Conservation (phyloP, 805 yeast species). For the Yarrowia sp. region DNA sequence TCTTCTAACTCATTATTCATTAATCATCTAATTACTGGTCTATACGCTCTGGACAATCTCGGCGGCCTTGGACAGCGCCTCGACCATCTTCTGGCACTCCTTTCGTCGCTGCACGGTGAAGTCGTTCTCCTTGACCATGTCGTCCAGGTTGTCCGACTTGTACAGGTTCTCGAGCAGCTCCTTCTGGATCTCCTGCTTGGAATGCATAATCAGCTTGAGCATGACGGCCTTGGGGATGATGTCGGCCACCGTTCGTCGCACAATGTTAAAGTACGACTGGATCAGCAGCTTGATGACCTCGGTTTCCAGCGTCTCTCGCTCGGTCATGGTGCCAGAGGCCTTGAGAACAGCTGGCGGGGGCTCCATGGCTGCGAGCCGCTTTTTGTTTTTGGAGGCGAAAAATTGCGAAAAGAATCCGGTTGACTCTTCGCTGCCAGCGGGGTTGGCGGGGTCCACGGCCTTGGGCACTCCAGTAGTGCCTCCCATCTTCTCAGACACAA, state of each 20-base stretch:
- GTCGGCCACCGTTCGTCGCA: constrained; percentile 91
- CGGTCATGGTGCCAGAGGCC: constrained; percentile 91
- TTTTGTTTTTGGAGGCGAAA: constrained; percentile 89
- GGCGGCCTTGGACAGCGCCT: constrained; percentile 84
- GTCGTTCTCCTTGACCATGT: constrained; percentile 89
- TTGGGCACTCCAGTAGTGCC: constrained; percentile 54
- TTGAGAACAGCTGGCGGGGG: constrained; percentile 95
- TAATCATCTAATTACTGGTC: constrained; percentile 24
- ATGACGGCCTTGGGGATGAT: constrained; percentile 94
- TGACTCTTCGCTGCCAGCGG: constrained; percentile 55
- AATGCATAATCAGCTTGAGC: constrained; percentile 84
- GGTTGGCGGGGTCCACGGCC: constrained; percentile 43
- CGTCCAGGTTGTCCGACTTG: constrained; percentile 69
- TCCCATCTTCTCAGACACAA: constrained; percentile 88
- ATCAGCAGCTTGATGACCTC: constrained; percentile 94
- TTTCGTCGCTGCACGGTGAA: constrained; percentile 90
- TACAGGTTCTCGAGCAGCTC: constrained; percentile 87
- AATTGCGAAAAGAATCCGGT: constrained; percentile 95
- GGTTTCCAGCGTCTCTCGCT: constrained; percentile 94
- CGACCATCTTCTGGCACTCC: constrained; percentile 95
- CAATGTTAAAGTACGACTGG: constrained; percentile 88
- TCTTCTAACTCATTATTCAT: constrained; percentile 24
- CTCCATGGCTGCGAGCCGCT: constrained; percentile 93
- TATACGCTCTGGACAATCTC: constrained; percentile 83
- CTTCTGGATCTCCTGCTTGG: constrained; percentile 88